These are phyloP conservation scores for Coffea canephora DNA, from an alignment of 257 asterid genomes.

Conservation along the genomic window DNA sequence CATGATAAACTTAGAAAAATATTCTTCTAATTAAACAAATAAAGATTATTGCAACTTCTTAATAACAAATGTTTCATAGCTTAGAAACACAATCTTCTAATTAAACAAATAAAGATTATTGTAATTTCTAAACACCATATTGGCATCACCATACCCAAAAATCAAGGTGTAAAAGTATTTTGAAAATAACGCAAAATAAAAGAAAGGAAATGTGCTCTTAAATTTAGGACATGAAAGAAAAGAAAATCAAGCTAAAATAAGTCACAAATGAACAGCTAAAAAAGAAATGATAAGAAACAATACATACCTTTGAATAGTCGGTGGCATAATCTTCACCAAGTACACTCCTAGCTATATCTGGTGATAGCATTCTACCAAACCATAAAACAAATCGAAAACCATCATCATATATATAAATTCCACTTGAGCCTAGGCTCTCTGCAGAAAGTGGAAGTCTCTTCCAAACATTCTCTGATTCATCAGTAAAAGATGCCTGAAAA, in stretches of 20 bases:
- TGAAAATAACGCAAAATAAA: background rate
- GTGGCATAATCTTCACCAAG: conserved; percentile 73
- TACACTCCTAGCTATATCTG: conserved; percentile 66
- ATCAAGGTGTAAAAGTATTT: background rate
- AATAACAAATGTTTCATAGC: no score
- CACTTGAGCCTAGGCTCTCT: conserved; percentile 85
- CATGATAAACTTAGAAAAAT: background rate
- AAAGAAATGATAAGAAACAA: background rate
- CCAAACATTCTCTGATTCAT: conserved; percentile 42
- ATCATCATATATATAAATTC: conserved; percentile 80
- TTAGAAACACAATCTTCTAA: no score
- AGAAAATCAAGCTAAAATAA: background rate
- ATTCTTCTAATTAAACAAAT: no score
- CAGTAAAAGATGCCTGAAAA: conserved; percentile 40
- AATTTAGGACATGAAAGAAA: background rate
- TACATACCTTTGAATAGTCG: conserved; percentile 78
- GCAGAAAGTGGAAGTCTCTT: conserved; percentile 76
- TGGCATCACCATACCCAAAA: background rate
- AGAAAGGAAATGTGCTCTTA: background rate
- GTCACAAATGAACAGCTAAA: background rate
- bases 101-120: background rate
- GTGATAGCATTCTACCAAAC: conserved; percentile 86
- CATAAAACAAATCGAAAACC: conserved; percentile 89
- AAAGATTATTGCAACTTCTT: no score
- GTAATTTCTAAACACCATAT: background rate